phyloP scores from a whole-genome alignment of 495 filamentous ascomycete genomes.

The Annulohypoxylon maeteangense region DNA sequence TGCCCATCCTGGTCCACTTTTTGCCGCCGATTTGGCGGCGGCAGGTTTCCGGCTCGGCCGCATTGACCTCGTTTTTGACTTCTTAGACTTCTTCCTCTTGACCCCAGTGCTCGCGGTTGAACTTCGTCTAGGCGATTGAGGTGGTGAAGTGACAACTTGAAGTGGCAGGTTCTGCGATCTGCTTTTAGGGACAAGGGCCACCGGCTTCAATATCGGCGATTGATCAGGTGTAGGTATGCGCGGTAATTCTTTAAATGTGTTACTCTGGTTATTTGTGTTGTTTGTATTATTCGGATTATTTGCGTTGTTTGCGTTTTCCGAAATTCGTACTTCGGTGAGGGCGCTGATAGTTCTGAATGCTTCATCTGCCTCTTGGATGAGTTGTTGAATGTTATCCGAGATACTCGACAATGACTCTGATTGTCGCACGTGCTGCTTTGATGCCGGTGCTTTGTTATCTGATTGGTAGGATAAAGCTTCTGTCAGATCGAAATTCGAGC shows the following conservation, averaged over 20 bases:
- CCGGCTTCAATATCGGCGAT: constrained; percentile 33
- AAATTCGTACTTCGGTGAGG: constrained; percentile 48
- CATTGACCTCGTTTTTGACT: constrained; percentile 45
- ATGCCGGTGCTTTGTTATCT: constrained; percentile 37
- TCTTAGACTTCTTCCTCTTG: constrained; percentile 58
- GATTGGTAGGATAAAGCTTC: constrained; percentile 42
- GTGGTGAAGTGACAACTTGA: constrained; percentile 14
- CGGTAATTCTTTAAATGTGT: constrained; percentile 24
- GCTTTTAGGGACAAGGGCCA: constrained; percentile 1
- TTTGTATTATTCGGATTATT: not conserved
- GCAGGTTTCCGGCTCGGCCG: constrained; percentile 41
- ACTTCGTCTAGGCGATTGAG: constrained; percentile 23
- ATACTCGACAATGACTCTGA: constrained; percentile 30
- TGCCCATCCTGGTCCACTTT: constrained; percentile 55
- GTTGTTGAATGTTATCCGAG: constrained; percentile 52
- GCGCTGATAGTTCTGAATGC: constrained; percentile 53
- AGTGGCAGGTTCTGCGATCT: constrained; percentile 15
- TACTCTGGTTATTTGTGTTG: not conserved
- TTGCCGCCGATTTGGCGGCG: constrained; percentile 47
- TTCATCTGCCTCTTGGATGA: constrained; percentile 59
- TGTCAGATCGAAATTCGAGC: constrained; percentile 39
- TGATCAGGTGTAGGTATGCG: constrained; percentile 34
- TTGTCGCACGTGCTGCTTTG: constrained; percentile 33
- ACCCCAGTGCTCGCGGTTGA: constrained; percentile 23
- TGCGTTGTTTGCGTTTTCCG: constrained; percentile 12